Evolutionary conservation across 2,329 filamentous ascomycete genomes (phyloP).

Genomic region (Sclerotinia sclerotiorum): DNA sequence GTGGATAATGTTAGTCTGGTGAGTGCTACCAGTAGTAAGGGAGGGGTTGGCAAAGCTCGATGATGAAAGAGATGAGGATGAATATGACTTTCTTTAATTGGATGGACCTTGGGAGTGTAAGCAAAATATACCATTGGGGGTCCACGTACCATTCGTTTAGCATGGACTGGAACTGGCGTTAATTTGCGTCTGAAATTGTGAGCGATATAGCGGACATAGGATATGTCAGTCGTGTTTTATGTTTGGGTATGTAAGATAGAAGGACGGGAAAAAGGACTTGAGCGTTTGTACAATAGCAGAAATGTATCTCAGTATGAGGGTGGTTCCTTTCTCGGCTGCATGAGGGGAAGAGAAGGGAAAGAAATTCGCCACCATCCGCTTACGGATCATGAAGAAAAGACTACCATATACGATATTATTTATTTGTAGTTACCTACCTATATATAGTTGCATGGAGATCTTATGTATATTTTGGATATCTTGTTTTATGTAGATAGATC

Average conservation of each 20-base stretch:
- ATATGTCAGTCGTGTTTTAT: slow-evolving; percentile 2
- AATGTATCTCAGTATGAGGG: neutral
- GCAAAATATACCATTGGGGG: slow-evolving; percentile 22
- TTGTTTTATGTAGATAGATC: slow-evolving; percentile 1
- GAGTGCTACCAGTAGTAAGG: slow-evolving; percentile 29
- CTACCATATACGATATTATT: neutral
- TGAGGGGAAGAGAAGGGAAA: neutral
- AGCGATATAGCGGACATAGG: slow-evolving; percentile 6
- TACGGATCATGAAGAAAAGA: neutral
- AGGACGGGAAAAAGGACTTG: neutral
- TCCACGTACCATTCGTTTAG: slow-evolving; percentile 17
- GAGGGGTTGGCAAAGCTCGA: slow-evolving; percentile 36
- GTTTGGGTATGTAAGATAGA: neutral
- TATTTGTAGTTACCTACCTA: slow-evolving; percentile 14
- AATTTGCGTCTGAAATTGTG: neutral
- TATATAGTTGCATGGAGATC: neutral
- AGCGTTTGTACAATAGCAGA: slow-evolving; percentile 14
- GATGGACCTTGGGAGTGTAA: slow-evolving; percentile 14
- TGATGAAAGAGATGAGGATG: slow-evolving; percentile 22
- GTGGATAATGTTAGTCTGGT: slow-evolving; percentile 30
- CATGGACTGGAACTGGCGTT: slow-evolving; percentile 20
- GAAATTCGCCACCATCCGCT: neutral
- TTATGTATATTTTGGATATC: slow-evolving; percentile 9
- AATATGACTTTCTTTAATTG: slow-evolving; percentile 20
- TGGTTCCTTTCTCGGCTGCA: too few relatives aligned